Evolutionary conservation across 2,329 filamentous ascomycete species (phyloP).

Genomic region (Diaporthe ilicicola): DNA sequence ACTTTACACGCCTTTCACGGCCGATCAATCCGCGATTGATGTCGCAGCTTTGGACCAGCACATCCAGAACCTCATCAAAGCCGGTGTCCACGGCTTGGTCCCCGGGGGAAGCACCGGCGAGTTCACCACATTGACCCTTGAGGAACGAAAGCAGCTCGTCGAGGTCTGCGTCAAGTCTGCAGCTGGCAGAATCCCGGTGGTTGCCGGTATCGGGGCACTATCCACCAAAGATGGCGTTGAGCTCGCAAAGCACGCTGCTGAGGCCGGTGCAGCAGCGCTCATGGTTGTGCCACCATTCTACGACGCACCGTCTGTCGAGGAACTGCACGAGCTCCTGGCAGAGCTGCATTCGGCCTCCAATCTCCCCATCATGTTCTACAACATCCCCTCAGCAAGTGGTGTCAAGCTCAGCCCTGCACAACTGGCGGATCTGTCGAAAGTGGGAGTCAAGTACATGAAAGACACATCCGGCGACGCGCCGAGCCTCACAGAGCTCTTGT

Average conservation of each 20-base stretch:
- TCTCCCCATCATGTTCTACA: slow-evolving; percentile 59
- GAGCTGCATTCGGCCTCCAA: slow-evolving; percentile 51
- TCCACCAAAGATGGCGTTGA: not conserved
- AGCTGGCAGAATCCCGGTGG: not conserved
- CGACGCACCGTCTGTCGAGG: not conserved
- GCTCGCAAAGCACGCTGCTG: not conserved
- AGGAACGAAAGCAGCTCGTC: slow-evolving; percentile 54
- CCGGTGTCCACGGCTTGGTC: slow-evolving; percentile 58
- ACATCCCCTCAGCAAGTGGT: slow-evolving; percentile 58
- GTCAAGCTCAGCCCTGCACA: slow-evolving; percentile 50
- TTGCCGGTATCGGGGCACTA: not conserved
- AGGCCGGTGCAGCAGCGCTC: not conserved
- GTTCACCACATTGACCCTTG: slow-evolving; percentile 53
- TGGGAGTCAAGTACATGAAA: slow-evolving; percentile 59
- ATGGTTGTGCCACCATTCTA: slow-evolving; percentile 4
- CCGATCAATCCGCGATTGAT: slow-evolving; percentile 52
- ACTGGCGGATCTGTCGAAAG: slow-evolving; percentile 52
- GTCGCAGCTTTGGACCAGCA: slow-evolving; percentile 49
- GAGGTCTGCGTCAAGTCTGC: not conserved
- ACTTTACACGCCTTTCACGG: slow-evolving; percentile 56
- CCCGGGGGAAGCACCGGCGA: slow-evolving; percentile 60
- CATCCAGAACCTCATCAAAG: slow-evolving; percentile 53
- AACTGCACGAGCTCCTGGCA: slow-evolving; percentile 36
- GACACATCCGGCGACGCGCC: slow-evolving; percentile 62
- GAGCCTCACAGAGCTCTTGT: slow-evolving; percentile 57